Percentiles rank a stretch among this genome's conserved stretches.
phyloP scores from a whole-genome alignment of 495 filamentous ascomycete species.

The Aspergillus bridgeri region DNA sequence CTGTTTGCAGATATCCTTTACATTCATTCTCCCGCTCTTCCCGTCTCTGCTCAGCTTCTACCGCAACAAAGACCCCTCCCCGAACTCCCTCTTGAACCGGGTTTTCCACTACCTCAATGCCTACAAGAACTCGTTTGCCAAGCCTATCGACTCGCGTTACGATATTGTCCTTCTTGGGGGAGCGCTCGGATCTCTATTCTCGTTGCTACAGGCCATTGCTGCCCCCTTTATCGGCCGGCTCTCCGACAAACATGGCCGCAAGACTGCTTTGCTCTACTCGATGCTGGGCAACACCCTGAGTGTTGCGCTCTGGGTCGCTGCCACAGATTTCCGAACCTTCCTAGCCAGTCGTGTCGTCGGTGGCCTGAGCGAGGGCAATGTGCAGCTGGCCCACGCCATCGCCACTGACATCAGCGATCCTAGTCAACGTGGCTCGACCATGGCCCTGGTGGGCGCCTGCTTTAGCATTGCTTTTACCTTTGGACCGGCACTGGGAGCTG shows the following conservation, averaged over 20 bases:
- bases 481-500: conserved; percentile 87
- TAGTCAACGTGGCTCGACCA: conserved; percentile 75
- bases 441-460: conserved; percentile 93
- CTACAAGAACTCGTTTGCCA: conserved; percentile 91
- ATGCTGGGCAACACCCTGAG: conserved; percentile 95
- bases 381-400: conserved; percentile 94
- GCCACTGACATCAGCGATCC: conserved; percentile 93
- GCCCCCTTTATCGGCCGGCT: conserved; percentile 87
- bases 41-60: conserved; percentile 95
- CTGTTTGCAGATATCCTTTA: conserved; percentile 68
- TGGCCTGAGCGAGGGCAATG: conserved; percentile 92
- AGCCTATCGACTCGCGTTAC: conserved; percentile 92
- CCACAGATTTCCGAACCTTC: conserved; percentile 93
- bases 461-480: conserved; percentile 98
- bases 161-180: conserved; percentile 96
- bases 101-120: conserved; percentile 83
- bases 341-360: conserved; percentile 87
- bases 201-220: conserved; percentile 86
- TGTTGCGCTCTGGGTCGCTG: conserved; percentile 89
- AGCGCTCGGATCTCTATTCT: conserved; percentile 89
- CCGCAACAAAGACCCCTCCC: conserved; percentile 58
- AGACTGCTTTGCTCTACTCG: conserved; percentile 81
- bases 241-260: conserved; percentile 84
- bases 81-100: conserved; percentile 64
- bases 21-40: conserved; percentile 97